Conservation (phyloP, 345 rosid genomes). For the Kernera saxatilis region DNA sequence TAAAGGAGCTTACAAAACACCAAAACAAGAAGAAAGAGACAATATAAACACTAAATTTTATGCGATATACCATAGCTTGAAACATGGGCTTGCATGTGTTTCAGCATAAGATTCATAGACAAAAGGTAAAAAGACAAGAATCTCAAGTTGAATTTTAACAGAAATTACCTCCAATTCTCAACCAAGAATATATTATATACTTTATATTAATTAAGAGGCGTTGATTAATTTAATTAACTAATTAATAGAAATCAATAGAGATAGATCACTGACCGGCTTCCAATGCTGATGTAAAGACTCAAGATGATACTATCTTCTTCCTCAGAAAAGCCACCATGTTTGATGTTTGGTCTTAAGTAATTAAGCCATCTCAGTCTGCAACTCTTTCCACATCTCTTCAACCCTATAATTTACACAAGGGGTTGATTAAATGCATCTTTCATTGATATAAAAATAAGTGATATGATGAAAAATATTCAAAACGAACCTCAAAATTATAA, state of each 20-base stretch:
- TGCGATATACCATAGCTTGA: slow-evolving; percentile 5
- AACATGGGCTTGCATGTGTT: slow-evolving; percentile 20
- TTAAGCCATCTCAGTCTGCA: slow-evolving; percentile 97
- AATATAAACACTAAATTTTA: slow-evolving; percentile 28
- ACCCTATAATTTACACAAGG: slow-evolving; percentile 39
- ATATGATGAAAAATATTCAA: background rate
- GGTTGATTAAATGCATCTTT: background rate
- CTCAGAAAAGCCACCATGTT: slow-evolving; percentile 97
- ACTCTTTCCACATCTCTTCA: slow-evolving; percentile 97
- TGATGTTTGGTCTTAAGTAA: slow-evolving; percentile 92
- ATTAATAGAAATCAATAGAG: background rate
- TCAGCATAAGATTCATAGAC: slow-evolving; percentile 37
- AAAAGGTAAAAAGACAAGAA: slow-evolving; percentile 41
- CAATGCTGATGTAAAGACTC: slow-evolving; percentile 96
- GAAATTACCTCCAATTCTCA: background rate
- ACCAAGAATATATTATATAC: background rate
- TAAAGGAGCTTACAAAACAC: slow-evolving; percentile 11
- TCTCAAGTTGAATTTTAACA: background rate
- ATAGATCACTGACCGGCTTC: slow-evolving; percentile 62
- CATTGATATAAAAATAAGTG: background rate
- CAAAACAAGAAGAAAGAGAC: slow-evolving; percentile 27
- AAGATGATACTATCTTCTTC: slow-evolving; percentile 96
- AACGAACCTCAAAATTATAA: background rate
- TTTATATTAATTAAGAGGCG: background rate
- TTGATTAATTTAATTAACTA: background rate